Conservation (phyloP, 2,329 filamentous ascomycete genomes). For the Fusarium sp. region DNA sequence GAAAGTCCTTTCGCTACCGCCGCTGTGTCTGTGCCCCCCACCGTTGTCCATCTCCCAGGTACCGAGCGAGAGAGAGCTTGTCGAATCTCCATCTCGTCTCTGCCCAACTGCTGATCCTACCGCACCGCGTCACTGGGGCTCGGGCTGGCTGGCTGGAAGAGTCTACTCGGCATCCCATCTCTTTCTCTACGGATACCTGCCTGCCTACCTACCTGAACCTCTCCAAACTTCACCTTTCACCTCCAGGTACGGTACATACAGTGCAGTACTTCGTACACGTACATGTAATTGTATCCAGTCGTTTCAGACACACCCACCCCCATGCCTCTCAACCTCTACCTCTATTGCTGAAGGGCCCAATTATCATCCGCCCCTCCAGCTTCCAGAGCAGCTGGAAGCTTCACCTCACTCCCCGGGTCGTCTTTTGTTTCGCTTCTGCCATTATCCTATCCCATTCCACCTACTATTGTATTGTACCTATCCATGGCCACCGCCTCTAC, state of each 20-base stretch:
- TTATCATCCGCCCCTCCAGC: conserved; percentile 44
- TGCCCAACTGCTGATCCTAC: conserved; percentile 47
- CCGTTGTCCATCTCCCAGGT: conserved; percentile 38
- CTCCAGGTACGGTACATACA: conserved; percentile 20
- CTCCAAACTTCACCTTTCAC: conserved; percentile 36
- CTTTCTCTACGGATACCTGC: conserved; percentile 9
- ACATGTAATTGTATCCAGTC: conserved; percentile 46
- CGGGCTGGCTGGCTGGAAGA: conserved; percentile 34
- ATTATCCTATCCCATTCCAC: conserved; percentile 22
- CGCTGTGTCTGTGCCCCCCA: conserved; percentile 43
- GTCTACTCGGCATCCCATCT: conserved; percentile 35
- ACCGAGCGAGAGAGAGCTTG: conserved; percentile 41
- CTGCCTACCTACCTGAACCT: conserved; percentile 20
- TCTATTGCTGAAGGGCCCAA: conserved; percentile 46
- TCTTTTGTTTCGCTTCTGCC: conserved; percentile 44
- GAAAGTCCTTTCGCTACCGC: conserved; percentile 34
- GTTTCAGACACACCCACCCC: conserved; percentile 47
- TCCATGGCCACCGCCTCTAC: conserved; percentile 51
- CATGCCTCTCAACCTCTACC: conserved; percentile 47
- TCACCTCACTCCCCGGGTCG: conserved; percentile 42
- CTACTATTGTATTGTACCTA: conserved; percentile 27
- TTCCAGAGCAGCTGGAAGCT: conserved; percentile 46
- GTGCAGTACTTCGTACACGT: conserved; percentile 42
- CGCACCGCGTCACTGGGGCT: conserved; percentile 42
- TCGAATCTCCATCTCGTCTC: conserved; percentile 43